These are phyloP conservation scores for Penicillium aurantiogriseum DNA, from an alignment of 2,329 filamentous ascomycete species.

Conservation along the genomic window DNA sequence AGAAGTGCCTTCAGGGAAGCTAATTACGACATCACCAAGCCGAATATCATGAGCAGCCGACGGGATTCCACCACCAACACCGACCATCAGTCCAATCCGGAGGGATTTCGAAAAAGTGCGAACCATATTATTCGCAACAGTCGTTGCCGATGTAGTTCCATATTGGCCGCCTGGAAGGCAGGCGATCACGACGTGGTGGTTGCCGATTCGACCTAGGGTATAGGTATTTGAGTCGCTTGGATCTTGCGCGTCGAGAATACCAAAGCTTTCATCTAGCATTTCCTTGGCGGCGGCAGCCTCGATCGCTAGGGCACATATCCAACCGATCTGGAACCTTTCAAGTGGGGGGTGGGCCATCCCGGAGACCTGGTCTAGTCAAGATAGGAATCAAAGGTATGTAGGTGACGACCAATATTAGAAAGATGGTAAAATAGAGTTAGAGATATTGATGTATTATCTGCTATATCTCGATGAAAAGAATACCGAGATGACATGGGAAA, in stretches of 20 bases:
- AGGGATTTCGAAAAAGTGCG: slow-evolving; percentile 20
- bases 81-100: slow-evolving; percentile 22
- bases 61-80: not conserved
- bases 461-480: too few species aligned
- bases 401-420: too few species aligned
- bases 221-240: slow-evolving; percentile 21
- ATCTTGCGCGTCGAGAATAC: slow-evolving; percentile 15
- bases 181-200: slow-evolving; percentile 23
- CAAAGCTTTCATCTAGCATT: slow-evolving; percentile 11
- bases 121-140: slow-evolving; percentile 19
- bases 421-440: too few species aligned
- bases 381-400: too few species aligned
- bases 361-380: too few species aligned
- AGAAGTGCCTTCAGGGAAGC: not conserved
- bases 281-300: not conserved
- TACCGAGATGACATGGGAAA: too few species aligned
- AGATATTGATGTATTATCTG: too few species aligned
- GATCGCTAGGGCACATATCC: not conserved
- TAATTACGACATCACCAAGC: not conserved
- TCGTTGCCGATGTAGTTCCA: slow-evolving; percentile 17
- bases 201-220: slow-evolving; percentile 19
- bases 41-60: not conserved
- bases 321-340: not conserved
- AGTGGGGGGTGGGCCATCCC: not conserved
- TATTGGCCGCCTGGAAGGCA: slow-evolving; percentile 15